phyloP scores from a whole-genome alignment of 176 grass and related monocot species.

The Musa beccarii region DNA sequence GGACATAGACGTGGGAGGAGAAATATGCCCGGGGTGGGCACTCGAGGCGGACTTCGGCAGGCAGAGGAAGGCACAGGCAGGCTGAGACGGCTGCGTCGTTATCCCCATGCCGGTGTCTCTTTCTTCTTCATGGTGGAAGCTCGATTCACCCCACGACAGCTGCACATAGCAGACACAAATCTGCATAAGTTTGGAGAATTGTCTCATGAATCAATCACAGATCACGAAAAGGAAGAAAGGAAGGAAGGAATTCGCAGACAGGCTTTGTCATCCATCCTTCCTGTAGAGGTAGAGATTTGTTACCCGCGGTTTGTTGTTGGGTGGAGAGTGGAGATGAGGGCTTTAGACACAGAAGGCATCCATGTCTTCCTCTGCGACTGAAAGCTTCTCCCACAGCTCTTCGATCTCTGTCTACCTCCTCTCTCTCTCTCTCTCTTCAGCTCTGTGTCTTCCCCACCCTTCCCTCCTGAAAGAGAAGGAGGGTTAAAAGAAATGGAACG shows the following conservation, averaged over 20 bases:
- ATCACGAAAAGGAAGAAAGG: too few relatives aligned
- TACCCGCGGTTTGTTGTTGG: not conserved
- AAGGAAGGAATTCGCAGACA: too few relatives aligned
- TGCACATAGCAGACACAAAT: not conserved
- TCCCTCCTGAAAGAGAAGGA: slow-evolving; percentile 69
- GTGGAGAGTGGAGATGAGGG: slow-evolving; percentile 3
- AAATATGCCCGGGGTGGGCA: not conserved
- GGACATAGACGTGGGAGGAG: slow-evolving; percentile 52
- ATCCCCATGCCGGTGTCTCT: slow-evolving; percentile 66
- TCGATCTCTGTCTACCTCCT: slow-evolving; percentile 35
- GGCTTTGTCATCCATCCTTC: too few relatives aligned
- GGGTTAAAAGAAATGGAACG: slow-evolving; percentile 50
- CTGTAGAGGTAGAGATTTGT: not conserved
- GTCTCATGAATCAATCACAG: too few relatives aligned
- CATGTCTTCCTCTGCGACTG: slow-evolving; percentile 53
- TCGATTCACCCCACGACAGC: not conserved
- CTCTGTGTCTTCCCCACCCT: slow-evolving; percentile 46
- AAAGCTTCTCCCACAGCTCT: slow-evolving; percentile 44
- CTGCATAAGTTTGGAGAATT: too few relatives aligned
- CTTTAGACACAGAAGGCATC: slow-evolving; percentile 52
- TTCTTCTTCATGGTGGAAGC: slow-evolving; percentile 6
- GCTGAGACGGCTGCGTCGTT: slow-evolving; percentile 42
- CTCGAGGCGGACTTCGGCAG: not conserved
- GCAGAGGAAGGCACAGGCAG: not conserved
- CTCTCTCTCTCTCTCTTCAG: slow-evolving; percentile 18